Base-by-base conservation (phyloP, 192 early-diverging fungal species). In the Kickxella alabastrina region DNA sequence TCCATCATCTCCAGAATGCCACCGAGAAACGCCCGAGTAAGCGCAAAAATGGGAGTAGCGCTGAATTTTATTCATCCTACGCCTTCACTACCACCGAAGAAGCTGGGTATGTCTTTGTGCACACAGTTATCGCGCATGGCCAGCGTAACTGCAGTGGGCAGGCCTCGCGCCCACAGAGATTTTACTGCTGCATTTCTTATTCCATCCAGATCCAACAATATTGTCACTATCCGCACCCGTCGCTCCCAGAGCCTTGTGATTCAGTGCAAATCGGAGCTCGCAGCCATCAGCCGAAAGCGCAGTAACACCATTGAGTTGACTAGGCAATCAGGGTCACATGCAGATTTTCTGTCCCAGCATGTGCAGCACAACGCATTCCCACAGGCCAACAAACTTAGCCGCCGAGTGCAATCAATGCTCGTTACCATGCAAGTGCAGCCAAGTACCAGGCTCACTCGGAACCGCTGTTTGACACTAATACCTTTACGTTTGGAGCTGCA, bases 81-180 rank as follows among this genome's bases (percentile, higher is more conserved):
- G 36, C 3, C 36, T 17, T 7, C 13, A 17, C 10, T 17, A 17
- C 36, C 13, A 17, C 36, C 14, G 36, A 10, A 38, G 14, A 3
- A 12, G 18, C 14, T 17, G 14, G 18, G 18, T 38, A 3, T 15
- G 13, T 10, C 36, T 17, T 9, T 15, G 13, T 59, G 55, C 34
- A 60, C 57, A 43, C 14, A 54, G 34, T 42, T 66, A 1, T 45
- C 63, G 10, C 70, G 62, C 51, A 74, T 66, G 36, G 70, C 70
- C 28, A 74, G 70, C 37, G 47, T 74, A 9, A 62, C 70, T 1
- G 70, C 70, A 3, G 70, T 74, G 0, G 70, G 70, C 10, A 63
- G 70, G 1, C 54, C 49, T 1, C 63, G 41, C 29, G 7, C 12
- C 2, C 4, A 41, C 40, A 10, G 22, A 4, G 10, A 3, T 18